Base-by-base conservation (phyloP, 2,329 filamentous ascomycete genomes). In the Cercospora sp. region DNA sequence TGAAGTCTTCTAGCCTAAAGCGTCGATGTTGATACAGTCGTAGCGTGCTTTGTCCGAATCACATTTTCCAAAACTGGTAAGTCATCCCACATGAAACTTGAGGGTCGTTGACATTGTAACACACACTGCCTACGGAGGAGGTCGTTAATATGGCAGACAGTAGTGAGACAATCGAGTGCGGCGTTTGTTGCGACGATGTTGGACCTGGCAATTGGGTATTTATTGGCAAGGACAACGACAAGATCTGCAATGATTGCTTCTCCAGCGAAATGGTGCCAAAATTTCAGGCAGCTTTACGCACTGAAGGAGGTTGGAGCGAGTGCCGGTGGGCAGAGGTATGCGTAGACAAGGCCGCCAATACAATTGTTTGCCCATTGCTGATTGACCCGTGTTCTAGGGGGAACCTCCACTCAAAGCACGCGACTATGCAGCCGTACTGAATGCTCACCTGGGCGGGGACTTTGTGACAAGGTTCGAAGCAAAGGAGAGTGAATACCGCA, bases 181-280 rank as follows among this genome's bases (percentile, higher is more conserved):
- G 53, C 53, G 53, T 57, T 7, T 57, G 53, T 30, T 26, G n/a
- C 26, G 53, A 58, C 16, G 53, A 58, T 9, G 30, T 58, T 34
- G 53, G n/a, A 21, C 53, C 24, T 30, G 53, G 53, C 26, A 9
- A 6, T 30, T n/a, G 12, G 13, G n/a, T 32, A 1, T 18, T 28
- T 16, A 58, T 58, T 3, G 53, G 53, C 26, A 34, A 58, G 30
- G 53, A 58, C 53, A 58, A 58, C 7, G 53, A 58, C 6, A 34
- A n/a, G 13, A 58, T 58, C 9, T 58, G 53, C 53, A 58, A 16
- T 24, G 53, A 58, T 30, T 58, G 53, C 53, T 58, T 58, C 26
- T 26, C 16, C 30, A 16, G 12, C n/a, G 26, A 58, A 10, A 58
- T 32, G 53, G n/a, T 58, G 8, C 53, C 53, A 5, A 58, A 58